These are phyloP conservation scores for Aspergillus puulaauensis DNA, from an alignment of 2,329 filamentous ascomycete genomes.

Conservation along the genomic window DNA sequence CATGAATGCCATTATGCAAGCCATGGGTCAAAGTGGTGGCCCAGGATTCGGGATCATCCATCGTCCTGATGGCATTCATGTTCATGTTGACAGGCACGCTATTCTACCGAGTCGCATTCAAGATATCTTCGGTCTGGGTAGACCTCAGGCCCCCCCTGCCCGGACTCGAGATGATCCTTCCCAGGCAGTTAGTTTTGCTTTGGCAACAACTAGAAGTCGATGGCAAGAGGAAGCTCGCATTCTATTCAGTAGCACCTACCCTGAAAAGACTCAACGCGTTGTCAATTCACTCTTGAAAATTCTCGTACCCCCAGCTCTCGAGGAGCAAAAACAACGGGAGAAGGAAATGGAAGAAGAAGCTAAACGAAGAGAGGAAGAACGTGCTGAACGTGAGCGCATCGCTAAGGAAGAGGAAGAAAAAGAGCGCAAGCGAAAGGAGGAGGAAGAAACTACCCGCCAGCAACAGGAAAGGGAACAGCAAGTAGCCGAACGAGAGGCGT, in stretches of 20 bases:
- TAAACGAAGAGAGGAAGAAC: slow-evolving; percentile 60
- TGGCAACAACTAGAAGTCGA: slow-evolving; percentile 69
- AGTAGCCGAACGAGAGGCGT: slow-evolving; percentile 55
- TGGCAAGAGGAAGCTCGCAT: slow-evolving; percentile 91
- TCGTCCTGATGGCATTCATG: slow-evolving; percentile 53
- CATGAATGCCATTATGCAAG: slow-evolving; percentile 58
- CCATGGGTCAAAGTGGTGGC: slow-evolving; percentile 46
- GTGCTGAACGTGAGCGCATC: slow-evolving; percentile 60
- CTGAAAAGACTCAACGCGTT: slow-evolving; percentile 69
- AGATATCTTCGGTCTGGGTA: slow-evolving; percentile 39
- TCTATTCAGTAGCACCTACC: slow-evolving; percentile 68
- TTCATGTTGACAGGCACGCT: slow-evolving; percentile 54
- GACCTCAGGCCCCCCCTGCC: slow-evolving; percentile 29
- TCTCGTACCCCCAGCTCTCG: slow-evolving; percentile 80
- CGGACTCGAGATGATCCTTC: slow-evolving; percentile 51
- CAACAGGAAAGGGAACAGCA: slow-evolving; percentile 64
- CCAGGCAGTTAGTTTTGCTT: slow-evolving; percentile 73
- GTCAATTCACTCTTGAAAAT: slow-evolving; percentile 67
- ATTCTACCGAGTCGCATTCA: slow-evolving; percentile 57
- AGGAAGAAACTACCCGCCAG: slow-evolving; percentile 62
- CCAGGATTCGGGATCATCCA: slow-evolving; percentile 44
- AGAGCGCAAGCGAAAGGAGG: slow-evolving; percentile 62
- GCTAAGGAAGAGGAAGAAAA: slow-evolving; percentile 70
- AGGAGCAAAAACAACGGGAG: slow-evolving; percentile 72
- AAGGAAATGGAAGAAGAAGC: slow-evolving; percentile 57